These are phyloP conservation scores for Pseudocercospora pini-densiflorae DNA, from an alignment of 2,329 filamentous ascomycete species.

Conservation along the genomic window DNA sequence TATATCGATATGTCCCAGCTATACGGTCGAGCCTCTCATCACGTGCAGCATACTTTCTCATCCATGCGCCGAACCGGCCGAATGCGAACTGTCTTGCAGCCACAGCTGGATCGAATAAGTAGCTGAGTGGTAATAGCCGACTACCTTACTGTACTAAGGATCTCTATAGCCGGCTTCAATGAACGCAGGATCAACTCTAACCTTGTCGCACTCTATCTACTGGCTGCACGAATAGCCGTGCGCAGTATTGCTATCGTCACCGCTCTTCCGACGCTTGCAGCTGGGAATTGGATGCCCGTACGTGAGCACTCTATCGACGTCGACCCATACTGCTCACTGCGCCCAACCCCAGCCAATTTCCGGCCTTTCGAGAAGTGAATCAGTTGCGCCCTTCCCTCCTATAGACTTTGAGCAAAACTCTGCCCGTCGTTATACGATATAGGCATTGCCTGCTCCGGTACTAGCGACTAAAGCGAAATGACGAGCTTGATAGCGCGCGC, in stretches of 20 bases:
- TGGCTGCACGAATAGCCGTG: conserved; percentile 7
- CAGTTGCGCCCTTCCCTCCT: not conserved
- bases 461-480: conserved; percentile 14
- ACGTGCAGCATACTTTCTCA: not conserved
- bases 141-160: not conserved
- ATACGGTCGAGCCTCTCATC: not conserved
- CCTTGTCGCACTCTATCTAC: conserved; percentile 7
- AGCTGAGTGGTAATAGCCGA: conserved; percentile 2
- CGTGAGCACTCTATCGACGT: not conserved
- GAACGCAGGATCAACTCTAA: conserved; percentile 15
- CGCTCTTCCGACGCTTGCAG: not conserved
- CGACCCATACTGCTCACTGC: not conserved
- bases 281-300: not conserved
- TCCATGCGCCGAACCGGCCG: not conserved
- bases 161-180: not conserved
- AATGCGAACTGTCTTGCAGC: not conserved
- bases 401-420: not conserved
- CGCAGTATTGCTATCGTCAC: conserved; percentile 1
- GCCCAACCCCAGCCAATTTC: not conserved
- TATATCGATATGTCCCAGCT: conserved; percentile 2
- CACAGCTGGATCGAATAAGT: not conserved
- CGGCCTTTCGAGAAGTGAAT: conserved; percentile 1
- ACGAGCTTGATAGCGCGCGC: conserved; percentile 16
- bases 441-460: conserved; percentile 19
- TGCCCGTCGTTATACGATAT: not conserved